Base-by-base conservation (phyloP, 2,329 filamentous ascomycete genomes). In the Fusarium sp. region DNA sequence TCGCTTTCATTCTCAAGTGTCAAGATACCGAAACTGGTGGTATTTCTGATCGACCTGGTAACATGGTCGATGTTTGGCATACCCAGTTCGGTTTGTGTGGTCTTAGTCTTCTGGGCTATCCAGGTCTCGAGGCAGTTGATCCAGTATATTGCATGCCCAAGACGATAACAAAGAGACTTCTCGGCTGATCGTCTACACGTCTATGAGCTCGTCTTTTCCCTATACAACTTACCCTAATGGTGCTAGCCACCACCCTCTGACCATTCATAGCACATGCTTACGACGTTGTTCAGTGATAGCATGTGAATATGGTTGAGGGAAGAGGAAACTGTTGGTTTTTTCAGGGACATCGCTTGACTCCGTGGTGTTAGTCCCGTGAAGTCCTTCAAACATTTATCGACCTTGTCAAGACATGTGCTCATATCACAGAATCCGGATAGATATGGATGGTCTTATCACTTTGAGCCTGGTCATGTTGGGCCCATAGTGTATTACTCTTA, bases 61-160 rank as follows among this genome's bases (percentile, higher is more conserved):
- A 99, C 79, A 95, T 96, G 92, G 96, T 98, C 28, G 96, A 99
- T 85, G 95, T 99, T 39, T 99, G 97, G 86, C 96, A 99, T 80
- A 98, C 96, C 0, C 86, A 91, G 60, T 99, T 99, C 81, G 95
- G 94, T 30, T 84, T 98, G 73, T 93, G 95, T 26, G 96, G 96
- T 5, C 84, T 99, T 75, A 97, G 95, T 80, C 87, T 99, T 63
- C 84, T 98, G 35, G 91, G 91, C 17, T 94, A 93, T 79, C 90
- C 93, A 12, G 94, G 91, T 2, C 83, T 98, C 48, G 88, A 92
- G 77, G 90, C 92, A 69, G 92, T 99, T 59, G 94, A 99, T 81
- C 94, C 96, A 38, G 90, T 94, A 50, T 99, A 98, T 79, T 95
- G 93, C 81, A 91, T 95, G 88, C 94, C 94, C 2, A 92, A 89